Base-by-base conservation (phyloP, 1,139 yeast genomes). In the Candida gigantensis region DNA sequence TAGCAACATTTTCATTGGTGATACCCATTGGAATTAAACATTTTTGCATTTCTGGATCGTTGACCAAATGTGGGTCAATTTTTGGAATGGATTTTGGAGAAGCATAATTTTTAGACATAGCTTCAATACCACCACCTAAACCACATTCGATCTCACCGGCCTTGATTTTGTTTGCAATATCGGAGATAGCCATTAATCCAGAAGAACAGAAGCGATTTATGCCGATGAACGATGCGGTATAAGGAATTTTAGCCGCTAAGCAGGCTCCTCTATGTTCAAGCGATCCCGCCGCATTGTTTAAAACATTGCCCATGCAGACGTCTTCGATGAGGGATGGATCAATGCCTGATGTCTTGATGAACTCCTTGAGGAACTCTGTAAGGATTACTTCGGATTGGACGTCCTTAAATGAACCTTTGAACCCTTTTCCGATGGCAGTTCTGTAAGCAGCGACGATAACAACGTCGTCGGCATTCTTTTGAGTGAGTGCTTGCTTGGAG, bases 141-240 rank as follows among this genome's bases (percentile, higher is more conserved):
- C 97, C 97, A 55, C 92, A 74, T 50, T 82, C 88, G 51, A 90
- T 88, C 72, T 89, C 96, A 30, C 97, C 97, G 43, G 78, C 68
- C 51, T 73, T 70, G 58, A 90, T 90, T 70, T 87, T 86, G 68
- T 84, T 86, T 52, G 96, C 96, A 55, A 90, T 78, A 58, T 85
- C 94, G 50, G 86, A 83, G 29, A 89, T 79, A 15, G 96, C 95
- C 76, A 89, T 85, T 52, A 90, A 72, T 32, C 97, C 97, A 3
- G 96, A 86, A 7, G 96, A 87, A 64, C 97, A 90, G 64, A 88
- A 96, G 67, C 97, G 81, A 72, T 90, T 90, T 49, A 90, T 55
- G 19, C 96, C 92, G 51, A 81, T 68, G 51, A 90, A 86, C 10
- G 95, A 90, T 20, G 83, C 74, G 6, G 81, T 64, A 55, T 68